A percentile compares a stretch with the other conserved stretches of the same genome.
Evolutionary conservation across 2,329 filamentous ascomycete species (phyloP).

Genomic region (Phialocephala subalpina): DNA sequence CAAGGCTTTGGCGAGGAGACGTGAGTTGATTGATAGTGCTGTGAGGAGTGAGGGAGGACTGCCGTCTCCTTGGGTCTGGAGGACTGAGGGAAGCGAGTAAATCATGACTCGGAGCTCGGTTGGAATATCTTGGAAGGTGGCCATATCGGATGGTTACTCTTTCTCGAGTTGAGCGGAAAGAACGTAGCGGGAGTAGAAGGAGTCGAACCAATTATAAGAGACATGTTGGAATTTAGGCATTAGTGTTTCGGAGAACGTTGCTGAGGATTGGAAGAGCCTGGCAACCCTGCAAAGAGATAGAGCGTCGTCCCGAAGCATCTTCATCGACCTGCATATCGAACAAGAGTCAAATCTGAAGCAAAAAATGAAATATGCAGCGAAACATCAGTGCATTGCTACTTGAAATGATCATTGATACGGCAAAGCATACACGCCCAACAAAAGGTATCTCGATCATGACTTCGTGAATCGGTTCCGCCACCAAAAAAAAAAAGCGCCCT

Average conservation of each 20-base stretch:
- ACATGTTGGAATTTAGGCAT: too few relatives aligned
- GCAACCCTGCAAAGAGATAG: too few relatives aligned
- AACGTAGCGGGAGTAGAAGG: not conserved
- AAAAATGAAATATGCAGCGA: not conserved
- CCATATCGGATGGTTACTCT: not conserved
- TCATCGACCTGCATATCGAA: too few relatives aligned
- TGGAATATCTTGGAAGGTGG: not conserved
- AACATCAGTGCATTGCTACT: not conserved
- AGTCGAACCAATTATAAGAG: not conserved
- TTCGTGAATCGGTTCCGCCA: not conserved
- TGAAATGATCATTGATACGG: not conserved
- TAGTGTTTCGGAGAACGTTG: too few relatives aligned
- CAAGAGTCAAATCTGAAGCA: too few relatives aligned
- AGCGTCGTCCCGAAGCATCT: too few relatives aligned
- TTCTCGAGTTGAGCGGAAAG: not conserved
- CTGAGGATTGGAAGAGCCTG: too few relatives aligned
- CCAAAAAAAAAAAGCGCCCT: not conserved
- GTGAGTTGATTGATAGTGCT: not conserved
- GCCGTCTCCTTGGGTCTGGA: not conserved
- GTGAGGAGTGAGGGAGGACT: not conserved
- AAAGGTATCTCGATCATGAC: slow-evolving; percentile 4
- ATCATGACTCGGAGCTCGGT: not conserved
- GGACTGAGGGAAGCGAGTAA: not conserved
- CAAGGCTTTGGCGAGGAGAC: not conserved
- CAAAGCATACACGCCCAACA: not conserved